These are phyloP conservation scores for Cyanidiococcus yangmingshanensis DNA, from an alignment of 23 red algal genomes.

Conservation along the genomic window DNA sequence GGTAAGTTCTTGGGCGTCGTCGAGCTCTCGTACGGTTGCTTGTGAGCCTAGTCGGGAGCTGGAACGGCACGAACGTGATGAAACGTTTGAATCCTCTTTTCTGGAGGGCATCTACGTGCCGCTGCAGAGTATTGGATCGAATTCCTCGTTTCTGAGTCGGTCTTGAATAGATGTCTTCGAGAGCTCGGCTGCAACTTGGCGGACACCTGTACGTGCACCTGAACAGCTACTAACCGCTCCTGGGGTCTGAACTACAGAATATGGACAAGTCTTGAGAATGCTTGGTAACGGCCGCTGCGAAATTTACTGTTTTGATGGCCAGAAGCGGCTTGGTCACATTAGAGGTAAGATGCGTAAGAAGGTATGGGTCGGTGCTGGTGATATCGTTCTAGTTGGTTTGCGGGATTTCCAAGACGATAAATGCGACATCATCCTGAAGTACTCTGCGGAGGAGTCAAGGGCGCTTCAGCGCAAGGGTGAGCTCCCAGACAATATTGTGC, in stretches of 20 bases:
- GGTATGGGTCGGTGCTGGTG: constrained; percentile 91
- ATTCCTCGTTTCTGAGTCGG: constrained; percentile 20
- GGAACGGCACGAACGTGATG: background rate
- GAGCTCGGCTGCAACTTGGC: too few species aligned
- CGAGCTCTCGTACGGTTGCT: background rate
- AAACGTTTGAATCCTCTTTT: background rate
- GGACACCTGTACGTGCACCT: background rate
- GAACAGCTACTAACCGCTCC: constrained; percentile 3
- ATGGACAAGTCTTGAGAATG: constrained; percentile 91
- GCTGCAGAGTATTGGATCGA: background rate
- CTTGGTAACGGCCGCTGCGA: constrained; percentile 97
- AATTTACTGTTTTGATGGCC: constrained; percentile 81
- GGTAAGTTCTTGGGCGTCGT: constrained; percentile 41
- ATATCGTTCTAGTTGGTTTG: constrained; percentile 93
- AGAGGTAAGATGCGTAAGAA: constrained; percentile 98
- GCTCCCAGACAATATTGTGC: constrained; percentile 80
- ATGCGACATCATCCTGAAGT: constrained; percentile 95
- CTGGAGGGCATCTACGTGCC: background rate
- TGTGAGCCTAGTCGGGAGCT: background rate
- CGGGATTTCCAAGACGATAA: constrained; percentile 98
- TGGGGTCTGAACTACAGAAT: constrained; percentile 47
- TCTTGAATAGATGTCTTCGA: too few species aligned
- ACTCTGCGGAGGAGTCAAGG: constrained; percentile 84
- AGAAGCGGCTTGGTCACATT: constrained; percentile 84
- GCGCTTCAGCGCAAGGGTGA: constrained; percentile 84